These are phyloP conservation scores for Euptelea pleiosperma DNA, from an alignment of 164 flowering plant genomes.

Conservation along the genomic window DNA sequence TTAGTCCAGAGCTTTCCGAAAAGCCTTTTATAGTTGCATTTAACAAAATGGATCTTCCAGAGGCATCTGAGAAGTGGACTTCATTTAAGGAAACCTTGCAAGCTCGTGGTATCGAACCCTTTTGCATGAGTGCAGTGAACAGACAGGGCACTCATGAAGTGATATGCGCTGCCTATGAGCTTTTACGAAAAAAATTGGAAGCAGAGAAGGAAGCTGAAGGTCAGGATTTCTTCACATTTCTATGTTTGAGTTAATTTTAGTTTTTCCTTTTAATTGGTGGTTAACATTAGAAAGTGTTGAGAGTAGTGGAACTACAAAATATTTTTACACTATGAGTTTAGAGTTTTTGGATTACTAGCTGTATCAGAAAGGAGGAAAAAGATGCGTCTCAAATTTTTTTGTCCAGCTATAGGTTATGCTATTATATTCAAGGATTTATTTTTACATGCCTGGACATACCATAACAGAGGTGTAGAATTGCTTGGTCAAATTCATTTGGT, in stretches of 20 bases:
- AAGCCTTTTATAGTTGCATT: slow-evolving; percentile 82
- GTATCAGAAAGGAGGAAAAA: too few species aligned
- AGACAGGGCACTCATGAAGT: slow-evolving; percentile 84
- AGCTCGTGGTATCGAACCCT: slow-evolving; percentile 64
- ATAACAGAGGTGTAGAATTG: too few species aligned
- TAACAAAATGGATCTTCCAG: slow-evolving; percentile 96
- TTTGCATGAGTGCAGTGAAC: slow-evolving; percentile 85
- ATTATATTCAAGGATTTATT: too few species aligned
- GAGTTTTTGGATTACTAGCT: too few species aligned
- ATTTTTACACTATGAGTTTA: too few species aligned
- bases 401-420: too few species aligned
- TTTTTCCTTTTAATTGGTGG: background rate
- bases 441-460: too few species aligned
- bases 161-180: slow-evolving; percentile 68
- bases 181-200: slow-evolving; percentile 39
- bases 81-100: slow-evolving; percentile 54
- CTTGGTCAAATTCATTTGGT: too few species aligned
- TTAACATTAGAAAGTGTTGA: too few species aligned
- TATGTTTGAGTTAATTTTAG: background rate
- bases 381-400: too few species aligned
- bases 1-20: slow-evolving; percentile 80
- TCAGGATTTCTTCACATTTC: slow-evolving; percentile 13
- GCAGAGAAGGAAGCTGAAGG: slow-evolving; percentile 40
- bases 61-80: slow-evolving; percentile 78
- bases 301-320: too few species aligned